Conservation (phyloP, 1,139 yeast genomes). For the Pichia sp. region DNA sequence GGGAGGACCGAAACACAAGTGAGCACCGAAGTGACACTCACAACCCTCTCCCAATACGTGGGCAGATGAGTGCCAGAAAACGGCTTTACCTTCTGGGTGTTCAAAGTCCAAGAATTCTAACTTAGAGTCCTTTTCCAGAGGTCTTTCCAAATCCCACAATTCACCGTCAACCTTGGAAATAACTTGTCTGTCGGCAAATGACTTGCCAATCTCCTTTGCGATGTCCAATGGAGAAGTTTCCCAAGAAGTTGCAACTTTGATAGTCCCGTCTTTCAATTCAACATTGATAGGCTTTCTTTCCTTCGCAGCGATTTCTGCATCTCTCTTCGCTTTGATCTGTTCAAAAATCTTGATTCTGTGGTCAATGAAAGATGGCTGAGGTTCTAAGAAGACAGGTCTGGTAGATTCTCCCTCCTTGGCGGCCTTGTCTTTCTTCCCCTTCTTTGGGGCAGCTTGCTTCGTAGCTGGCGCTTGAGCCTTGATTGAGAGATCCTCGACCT, state of each 20-base stretch:
- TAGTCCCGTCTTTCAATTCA: constrained; percentile 82
- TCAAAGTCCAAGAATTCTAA: constrained; percentile 81
- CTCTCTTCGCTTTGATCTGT: constrained; percentile 71
- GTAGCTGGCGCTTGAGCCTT: constrained; percentile 20
- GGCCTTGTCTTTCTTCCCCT: constrained; percentile 30
- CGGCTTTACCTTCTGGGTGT: constrained; percentile 85
- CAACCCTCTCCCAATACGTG: constrained; percentile 98
- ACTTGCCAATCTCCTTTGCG: constrained; percentile 80
- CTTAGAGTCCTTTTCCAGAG: constrained; percentile 68
- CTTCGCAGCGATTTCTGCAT: constrained; percentile 63
- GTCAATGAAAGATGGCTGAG: constrained; percentile 79
- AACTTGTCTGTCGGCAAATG: constrained; percentile 83
- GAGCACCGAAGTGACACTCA: constrained; percentile 95
- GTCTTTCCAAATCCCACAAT: constrained; percentile 95
- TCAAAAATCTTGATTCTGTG: constrained; percentile 78
- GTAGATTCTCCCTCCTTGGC: constrained; percentile 31
- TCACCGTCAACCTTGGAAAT: constrained; percentile 87
- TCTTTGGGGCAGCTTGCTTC: constrained; percentile 12
- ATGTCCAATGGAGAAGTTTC: constrained; percentile 88
- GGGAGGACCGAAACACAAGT: constrained; percentile 92
- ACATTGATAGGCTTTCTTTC: constrained; percentile 61
- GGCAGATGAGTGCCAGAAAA: constrained; percentile 99
- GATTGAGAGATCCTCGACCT: constrained; percentile 52
- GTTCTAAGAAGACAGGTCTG: constrained; percentile 53
- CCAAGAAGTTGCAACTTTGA: constrained; percentile 75